Conservation (phyloP, 371 early-diverging fungal genomes). For the Mortierella sp. region DNA sequence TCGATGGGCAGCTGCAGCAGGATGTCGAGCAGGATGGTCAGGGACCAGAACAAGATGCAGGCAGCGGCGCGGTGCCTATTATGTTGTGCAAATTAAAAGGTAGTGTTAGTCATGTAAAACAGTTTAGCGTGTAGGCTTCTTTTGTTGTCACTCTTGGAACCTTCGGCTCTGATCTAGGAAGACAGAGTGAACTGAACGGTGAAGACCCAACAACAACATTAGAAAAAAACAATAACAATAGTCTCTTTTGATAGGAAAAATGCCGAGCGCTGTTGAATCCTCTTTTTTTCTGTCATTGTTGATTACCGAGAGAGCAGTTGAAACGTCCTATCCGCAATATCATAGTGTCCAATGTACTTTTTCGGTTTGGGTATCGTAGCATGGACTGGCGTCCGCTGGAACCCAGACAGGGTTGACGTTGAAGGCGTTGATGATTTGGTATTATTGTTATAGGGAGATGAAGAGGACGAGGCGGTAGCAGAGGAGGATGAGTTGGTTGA, state of each 20-base stretch:
- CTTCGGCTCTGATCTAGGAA: background rate
- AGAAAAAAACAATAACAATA: background rate
- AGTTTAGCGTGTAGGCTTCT: background rate
- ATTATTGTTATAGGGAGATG: slow-evolving; percentile 3
- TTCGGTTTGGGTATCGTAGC: slow-evolving; percentile 29
- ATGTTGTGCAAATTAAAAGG: background rate
- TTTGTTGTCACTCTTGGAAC: background rate
- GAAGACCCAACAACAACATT: background rate
- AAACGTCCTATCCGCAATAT: slow-evolving; percentile 57
- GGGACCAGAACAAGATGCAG: slow-evolving; percentile 57
- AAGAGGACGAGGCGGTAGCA: background rate
- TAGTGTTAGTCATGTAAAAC: background rate
- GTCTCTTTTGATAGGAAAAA: background rate
- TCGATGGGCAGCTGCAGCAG: slow-evolving; percentile 64
- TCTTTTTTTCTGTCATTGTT: background rate
- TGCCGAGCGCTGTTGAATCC: too few species aligned
- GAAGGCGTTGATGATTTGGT: background rate
- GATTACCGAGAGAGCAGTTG: slow-evolving; percentile 54
- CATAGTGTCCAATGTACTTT: slow-evolving; percentile 56
- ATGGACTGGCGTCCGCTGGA: slow-evolving; percentile 16
- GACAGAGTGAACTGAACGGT: background rate
- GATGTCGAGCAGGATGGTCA: slow-evolving; percentile 60
- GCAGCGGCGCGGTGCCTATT: slow-evolving; percentile 59
- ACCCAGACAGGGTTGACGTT: slow-evolving; percentile 7
- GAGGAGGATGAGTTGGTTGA: background rate